Evolutionary conservation across 768 basidiomycete species (phyloP).

Genomic region (Suillus discolor): DNA sequence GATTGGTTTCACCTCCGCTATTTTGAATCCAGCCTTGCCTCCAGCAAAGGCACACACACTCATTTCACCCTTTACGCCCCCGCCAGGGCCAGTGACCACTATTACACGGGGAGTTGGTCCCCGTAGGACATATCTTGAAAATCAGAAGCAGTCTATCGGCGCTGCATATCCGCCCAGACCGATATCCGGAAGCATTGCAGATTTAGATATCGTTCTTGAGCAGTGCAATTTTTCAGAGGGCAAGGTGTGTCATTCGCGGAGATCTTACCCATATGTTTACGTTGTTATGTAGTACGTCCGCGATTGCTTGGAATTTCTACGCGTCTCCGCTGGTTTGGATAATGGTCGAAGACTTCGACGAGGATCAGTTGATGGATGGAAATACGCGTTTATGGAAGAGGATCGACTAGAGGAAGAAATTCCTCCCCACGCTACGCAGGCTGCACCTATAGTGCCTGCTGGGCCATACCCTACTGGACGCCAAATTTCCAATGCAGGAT

Average conservation of each 20-base stretch:
- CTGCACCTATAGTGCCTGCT: conserved; percentile 25
- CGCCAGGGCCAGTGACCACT: conserved; percentile 41
- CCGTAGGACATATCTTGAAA: conserved; percentile 73
- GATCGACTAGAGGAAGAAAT: conserved; percentile 23
- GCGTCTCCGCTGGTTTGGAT: conserved; percentile 84
- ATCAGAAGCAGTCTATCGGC: conserved; percentile 56
- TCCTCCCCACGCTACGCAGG: conserved; percentile 4
- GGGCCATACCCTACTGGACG: conserved; percentile 26
- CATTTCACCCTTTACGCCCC: conserved; percentile 52
- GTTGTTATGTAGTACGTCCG: conserved; percentile 73
- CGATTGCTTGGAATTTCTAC: conserved; percentile 89
- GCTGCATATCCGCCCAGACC: conserved; percentile 87
- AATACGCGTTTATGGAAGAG: conserved; percentile 75
- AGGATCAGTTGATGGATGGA: conserved; percentile 74
- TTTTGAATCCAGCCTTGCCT: conserved; percentile 70
- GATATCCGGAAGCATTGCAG: conserved; percentile 77
- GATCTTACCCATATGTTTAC: conserved; percentile 5
- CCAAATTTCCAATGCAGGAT: conserved; percentile 54
- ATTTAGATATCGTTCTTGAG: conserved; percentile 85
- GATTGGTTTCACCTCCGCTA: conserved; percentile 56
- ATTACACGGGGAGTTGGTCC: conserved; percentile 69
- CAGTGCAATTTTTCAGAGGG: conserved; percentile 80
- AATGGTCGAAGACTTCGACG: conserved; percentile 72
- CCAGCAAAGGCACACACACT: conserved; percentile 45
- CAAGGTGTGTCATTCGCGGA: conserved; percentile 49